Conservation (phyloP, 2,329 filamentous ascomycete genomes). For the Colletotrichum chrysophilum region DNA sequence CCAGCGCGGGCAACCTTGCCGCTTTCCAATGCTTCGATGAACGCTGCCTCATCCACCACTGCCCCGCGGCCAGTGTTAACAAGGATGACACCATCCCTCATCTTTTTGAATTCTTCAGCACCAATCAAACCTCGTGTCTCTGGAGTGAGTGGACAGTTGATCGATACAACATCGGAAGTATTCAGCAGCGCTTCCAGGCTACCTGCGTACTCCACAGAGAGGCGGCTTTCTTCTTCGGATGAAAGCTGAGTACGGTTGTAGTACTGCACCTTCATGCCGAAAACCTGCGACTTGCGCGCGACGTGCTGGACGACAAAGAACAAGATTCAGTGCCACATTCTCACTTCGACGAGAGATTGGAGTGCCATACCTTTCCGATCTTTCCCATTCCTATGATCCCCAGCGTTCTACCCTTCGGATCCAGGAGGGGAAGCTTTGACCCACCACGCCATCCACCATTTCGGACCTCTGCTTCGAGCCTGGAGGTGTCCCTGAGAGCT, state of each 20-base stretch:
- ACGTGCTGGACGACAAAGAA: too few relatives aligned
- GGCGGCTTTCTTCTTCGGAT: not conserved
- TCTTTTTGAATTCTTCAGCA: rapidly evolving
- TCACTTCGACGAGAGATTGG: too few relatives aligned
- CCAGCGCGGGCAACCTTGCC: not conserved
- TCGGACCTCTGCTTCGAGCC: rapidly evolving
- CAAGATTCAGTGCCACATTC: too few relatives aligned
- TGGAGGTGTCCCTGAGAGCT: not conserved
- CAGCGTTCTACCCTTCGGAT: not conserved
- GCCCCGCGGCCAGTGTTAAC: not conserved
- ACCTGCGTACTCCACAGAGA: rapidly evolving
- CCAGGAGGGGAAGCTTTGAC: not conserved
- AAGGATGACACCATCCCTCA: not conserved
- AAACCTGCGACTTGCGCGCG: not conserved
- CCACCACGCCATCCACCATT: not conserved
- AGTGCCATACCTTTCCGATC: not conserved
- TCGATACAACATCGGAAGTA: not conserved
- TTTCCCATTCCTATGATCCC: not conserved
- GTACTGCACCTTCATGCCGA: not conserved
- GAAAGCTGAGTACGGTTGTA: rapidly evolving
- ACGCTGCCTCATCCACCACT: not conserved
- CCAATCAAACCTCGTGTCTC: not conserved
- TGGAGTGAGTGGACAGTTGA: not conserved
- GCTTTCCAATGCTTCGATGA: not conserved
- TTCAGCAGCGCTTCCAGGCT: not conserved